These are phyloP conservation scores for Haplographium delicatum DNA, from an alignment of 495 filamentous ascomycete species.

Conservation along the genomic window DNA sequence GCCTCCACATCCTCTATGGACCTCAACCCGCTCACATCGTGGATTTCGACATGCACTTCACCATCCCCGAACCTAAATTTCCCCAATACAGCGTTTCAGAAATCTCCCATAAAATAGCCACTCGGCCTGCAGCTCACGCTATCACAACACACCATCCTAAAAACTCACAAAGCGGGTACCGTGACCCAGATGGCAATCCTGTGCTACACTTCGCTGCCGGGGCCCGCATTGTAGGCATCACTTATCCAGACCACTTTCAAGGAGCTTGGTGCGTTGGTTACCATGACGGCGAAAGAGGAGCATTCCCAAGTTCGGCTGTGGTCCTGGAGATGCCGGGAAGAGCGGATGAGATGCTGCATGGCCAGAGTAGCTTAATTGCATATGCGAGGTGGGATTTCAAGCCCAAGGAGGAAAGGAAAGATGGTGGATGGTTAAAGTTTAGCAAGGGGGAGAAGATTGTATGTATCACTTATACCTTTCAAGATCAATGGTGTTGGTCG, in stretches of 20 bases:
- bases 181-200: slow-evolving; percentile 31
- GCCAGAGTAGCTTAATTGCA: slow-evolving; percentile 31
- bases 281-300: slow-evolving; percentile 39
- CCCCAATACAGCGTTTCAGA: slow-evolving; percentile 26
- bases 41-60: slow-evolving; percentile 42
- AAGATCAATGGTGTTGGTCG: slow-evolving; percentile 42
- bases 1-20: slow-evolving; percentile 35
- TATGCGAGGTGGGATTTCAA: slow-evolving; percentile 41
- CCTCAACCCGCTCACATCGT: slow-evolving; percentile 19
- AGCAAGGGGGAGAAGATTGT: slow-evolving; percentile 38
- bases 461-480: slow-evolving; percentile 29
- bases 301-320: slow-evolving; percentile 36
- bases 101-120: slow-evolving; percentile 27
- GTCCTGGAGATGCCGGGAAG: slow-evolving; percentile 31
- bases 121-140: slow-evolving; percentile 30
- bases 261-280: slow-evolving; percentile 41
- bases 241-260: slow-evolving; percentile 39
- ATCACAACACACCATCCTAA: slow-evolving; percentile 30
- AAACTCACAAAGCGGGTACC: slow-evolving; percentile 23
- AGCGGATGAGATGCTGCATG: slow-evolving; percentile 32
- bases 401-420: slow-evolving; percentile 35
- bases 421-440: slow-evolving; percentile 34
- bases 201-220: slow-evolving; percentile 38
- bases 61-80: slow-evolving; percentile 22
- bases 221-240: slow-evolving; percentile 38